These are phyloP conservation scores for Yarrowia deformans DNA, from an alignment of 805 yeast genomes.

Conservation along the genomic window DNA sequence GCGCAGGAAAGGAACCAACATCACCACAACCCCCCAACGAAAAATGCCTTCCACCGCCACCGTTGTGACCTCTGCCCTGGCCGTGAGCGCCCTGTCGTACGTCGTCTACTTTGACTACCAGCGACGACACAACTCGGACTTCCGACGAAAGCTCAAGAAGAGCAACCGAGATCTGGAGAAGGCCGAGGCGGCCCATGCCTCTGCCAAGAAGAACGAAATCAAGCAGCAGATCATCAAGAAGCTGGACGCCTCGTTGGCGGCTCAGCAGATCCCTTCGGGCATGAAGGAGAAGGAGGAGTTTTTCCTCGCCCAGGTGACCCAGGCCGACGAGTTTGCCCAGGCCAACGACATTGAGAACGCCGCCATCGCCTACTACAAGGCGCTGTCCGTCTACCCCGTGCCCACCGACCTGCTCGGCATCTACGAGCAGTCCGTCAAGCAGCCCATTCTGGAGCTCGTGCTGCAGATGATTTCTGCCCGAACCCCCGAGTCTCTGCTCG, in stretches of 20 bases:
- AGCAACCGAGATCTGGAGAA: conserved; percentile 68
- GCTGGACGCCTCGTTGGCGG: conserved; percentile 67
- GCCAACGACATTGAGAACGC: conserved; percentile 71
- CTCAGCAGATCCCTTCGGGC: conserved; percentile 78
- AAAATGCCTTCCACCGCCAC: conserved; percentile 50
- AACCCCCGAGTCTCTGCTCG: conserved; percentile 80
- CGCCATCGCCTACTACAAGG: conserved; percentile 91
- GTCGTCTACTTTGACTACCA: conserved; percentile 89
- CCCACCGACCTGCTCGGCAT: conserved; percentile 91
- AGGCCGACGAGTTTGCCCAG: conserved; percentile 81
- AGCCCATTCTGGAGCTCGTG: conserved; percentile 79
- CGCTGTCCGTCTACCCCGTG: conserved; percentile 89
- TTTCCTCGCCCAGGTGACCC: conserved; percentile 82
- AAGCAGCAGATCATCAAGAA: conserved; percentile 66
- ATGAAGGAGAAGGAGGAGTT: conserved; percentile 72
- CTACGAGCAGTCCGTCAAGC: conserved; percentile 88
- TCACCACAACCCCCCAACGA: not conserved
- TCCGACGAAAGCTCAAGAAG: conserved; percentile 77
- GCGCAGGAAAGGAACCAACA: conserved; percentile 2
- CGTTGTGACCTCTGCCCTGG: conserved; percentile 48
- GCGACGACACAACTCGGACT: conserved; percentile 82
- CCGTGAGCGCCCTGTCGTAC: conserved; percentile 56
- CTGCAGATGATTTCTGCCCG: conserved; percentile 88
- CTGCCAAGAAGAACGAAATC: conserved; percentile 62
- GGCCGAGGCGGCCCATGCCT: conserved; percentile 62